A percentile compares a stretch with the other conserved stretches of the same genome.
Conservation (phyloP, 139 green algal species). For the Nannochloris sp. region DNA sequence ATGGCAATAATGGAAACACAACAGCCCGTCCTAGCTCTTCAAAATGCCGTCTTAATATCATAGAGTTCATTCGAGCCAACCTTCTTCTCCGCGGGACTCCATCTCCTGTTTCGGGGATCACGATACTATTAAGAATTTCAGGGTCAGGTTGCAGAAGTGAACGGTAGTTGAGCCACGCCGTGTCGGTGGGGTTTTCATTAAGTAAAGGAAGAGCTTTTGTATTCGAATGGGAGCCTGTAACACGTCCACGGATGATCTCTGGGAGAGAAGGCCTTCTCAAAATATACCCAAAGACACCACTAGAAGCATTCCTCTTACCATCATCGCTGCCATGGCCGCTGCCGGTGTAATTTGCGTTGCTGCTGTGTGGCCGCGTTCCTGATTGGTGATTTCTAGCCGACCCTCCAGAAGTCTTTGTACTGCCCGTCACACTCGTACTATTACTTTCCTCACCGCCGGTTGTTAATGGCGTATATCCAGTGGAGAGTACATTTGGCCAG, state of each 20-base stretch:
- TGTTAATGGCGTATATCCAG: constrained; percentile 33
- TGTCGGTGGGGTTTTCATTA: constrained; percentile 49
- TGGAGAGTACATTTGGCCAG: constrained; percentile 65
- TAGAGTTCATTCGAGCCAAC: constrained; percentile 55
- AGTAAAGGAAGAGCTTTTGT: constrained; percentile 29
- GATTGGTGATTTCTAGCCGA: too few relatives aligned
- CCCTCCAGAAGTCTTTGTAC: constrained; percentile 6
- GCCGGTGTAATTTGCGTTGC: too few relatives aligned
- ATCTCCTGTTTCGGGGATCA: neutral
- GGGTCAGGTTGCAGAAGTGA: constrained; percentile 49
- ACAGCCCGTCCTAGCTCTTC: constrained; percentile 67
- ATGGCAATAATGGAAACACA: constrained; percentile 65
- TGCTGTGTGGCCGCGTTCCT: too few relatives aligned
- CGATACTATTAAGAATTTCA: constrained; percentile 33
- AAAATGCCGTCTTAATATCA: constrained; percentile 69
- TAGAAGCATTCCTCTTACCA: too few relatives aligned
- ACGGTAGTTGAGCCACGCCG: constrained; percentile 59
- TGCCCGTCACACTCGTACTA: constrained; percentile 12
- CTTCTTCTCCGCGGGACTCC: neutral
- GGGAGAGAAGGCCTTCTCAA: neutral
- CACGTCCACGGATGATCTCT: neutral
- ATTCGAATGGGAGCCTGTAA: neutral
- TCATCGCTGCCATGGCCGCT: neutral
- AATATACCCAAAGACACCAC: neutral
- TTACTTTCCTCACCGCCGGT: constrained; percentile 12